These are phyloP conservation scores for Coix lacrymajobi DNA, from an alignment of 176 grass and related monocot species.

Conservation along the genomic window DNA sequence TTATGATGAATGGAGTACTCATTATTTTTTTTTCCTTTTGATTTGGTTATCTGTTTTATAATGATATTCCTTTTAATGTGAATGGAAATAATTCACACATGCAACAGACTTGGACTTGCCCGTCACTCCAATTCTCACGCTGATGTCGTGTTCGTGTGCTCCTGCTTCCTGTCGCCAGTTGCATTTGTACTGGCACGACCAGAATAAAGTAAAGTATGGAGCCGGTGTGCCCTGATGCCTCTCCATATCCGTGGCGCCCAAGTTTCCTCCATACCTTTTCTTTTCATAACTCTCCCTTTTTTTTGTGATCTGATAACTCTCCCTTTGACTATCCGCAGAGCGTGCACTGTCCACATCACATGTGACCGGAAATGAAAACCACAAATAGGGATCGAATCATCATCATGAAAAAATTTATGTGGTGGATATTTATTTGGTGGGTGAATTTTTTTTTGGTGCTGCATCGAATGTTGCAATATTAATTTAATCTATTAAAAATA, in stretches of 20 bases:
- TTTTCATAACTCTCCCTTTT: too few species aligned
- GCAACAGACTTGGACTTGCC: neutral
- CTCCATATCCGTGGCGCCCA: constrained; percentile 14
- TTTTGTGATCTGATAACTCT: too few species aligned
- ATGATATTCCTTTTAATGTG: neutral
- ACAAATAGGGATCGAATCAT: too few species aligned
- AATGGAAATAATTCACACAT: neutral
- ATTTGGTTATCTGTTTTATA: neutral
- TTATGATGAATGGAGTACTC: neutral
- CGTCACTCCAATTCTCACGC: neutral
- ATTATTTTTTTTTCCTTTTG: neutral
- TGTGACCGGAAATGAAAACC: too few species aligned
- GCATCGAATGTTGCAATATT: too few species aligned
- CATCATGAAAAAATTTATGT: too few species aligned
- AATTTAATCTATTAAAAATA: too few species aligned
- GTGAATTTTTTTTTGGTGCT: too few species aligned
- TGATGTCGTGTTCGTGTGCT: neutral
- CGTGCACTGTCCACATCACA: too few species aligned
- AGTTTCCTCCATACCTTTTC: too few species aligned
- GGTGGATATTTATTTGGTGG: too few species aligned
- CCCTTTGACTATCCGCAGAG: too few species aligned
- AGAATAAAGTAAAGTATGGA: neutral
- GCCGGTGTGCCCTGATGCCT: neutral
- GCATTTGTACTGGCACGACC: neutral
- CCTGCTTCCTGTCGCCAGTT: neutral